Conservation (phyloP, 768 basidiomycete genomes). For the Russula griseocarnosa region DNA sequence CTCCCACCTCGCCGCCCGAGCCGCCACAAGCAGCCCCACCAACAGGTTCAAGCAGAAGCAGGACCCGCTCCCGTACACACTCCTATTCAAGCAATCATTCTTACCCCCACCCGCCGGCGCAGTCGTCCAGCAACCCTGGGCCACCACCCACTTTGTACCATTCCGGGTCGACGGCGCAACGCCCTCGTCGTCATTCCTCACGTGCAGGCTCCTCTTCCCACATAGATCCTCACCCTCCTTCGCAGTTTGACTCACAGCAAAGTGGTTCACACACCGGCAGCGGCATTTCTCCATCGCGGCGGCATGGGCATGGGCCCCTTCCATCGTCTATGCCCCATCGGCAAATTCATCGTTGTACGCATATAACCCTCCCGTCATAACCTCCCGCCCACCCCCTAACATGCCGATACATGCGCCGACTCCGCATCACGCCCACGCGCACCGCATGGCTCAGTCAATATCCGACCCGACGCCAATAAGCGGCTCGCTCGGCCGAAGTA, state of each 20-base stretch:
- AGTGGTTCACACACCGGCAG: conserved; percentile 5
- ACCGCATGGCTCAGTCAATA: conserved; percentile 22
- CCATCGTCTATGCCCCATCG: conserved; percentile 26
- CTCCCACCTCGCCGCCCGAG: conserved; percentile 9
- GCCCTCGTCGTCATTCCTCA: conserved; percentile 21
- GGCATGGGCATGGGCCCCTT: conserved; percentile 11
- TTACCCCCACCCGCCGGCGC: conserved; percentile 5
- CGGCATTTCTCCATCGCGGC: conserved; percentile 8
- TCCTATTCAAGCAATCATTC: conserved; percentile 21
- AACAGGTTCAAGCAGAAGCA: conserved; percentile 1
- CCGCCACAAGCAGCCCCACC: conserved; percentile 12
- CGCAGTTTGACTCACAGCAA: conserved; percentile 10
- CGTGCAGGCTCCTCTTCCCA: conserved; percentile 14
- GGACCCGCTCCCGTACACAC: conserved; percentile 11
- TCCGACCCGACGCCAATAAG: conserved; percentile 27
- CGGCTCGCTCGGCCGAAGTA: conserved; percentile 16
- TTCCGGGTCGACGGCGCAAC: conserved; percentile 15
- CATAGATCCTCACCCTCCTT: too few species aligned
- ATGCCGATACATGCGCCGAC: conserved; percentile 1
- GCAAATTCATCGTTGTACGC: conserved; percentile 21
- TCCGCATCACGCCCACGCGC: conserved; percentile 10
- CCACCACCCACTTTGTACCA: conserved; percentile 15
- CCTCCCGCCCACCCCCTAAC: conserved; percentile 4
- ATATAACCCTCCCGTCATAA: conserved; percentile 26
- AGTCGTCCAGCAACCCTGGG: not conserved